These are phyloP conservation scores for Geotrichum fermentans DNA, from an alignment of 1,139 yeast species.

Conservation along the genomic window DNA sequence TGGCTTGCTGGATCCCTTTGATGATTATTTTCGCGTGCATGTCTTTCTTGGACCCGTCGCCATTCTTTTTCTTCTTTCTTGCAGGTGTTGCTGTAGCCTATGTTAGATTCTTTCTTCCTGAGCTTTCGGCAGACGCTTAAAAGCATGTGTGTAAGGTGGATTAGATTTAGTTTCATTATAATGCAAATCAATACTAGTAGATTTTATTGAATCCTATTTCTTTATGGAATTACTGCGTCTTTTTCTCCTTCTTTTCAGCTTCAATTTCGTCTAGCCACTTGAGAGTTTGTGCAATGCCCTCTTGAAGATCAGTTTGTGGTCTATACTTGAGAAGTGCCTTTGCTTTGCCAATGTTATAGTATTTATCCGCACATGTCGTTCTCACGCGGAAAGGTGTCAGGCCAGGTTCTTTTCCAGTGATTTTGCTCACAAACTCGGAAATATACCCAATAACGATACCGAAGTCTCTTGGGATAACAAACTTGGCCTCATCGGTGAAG, in stretches of 20 bases:
- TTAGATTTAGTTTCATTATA: neutral
- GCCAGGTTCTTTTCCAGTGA: slow-evolving; percentile 82
- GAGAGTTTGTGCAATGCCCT: slow-evolving; percentile 74
- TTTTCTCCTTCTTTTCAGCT: slow-evolving; percentile 26
- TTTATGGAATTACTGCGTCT: slow-evolving; percentile 3
- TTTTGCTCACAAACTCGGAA: slow-evolving; percentile 64
- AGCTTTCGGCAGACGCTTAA: slow-evolving; percentile 16
- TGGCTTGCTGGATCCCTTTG: slow-evolving; percentile 20
- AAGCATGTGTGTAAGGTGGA: no score
- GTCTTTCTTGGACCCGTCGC: slow-evolving; percentile 20
- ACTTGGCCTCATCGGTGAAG: slow-evolving; percentile 61
- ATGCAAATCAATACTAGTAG: neutral
- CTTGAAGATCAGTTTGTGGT: slow-evolving; percentile 76
- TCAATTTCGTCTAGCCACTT: slow-evolving; percentile 77
- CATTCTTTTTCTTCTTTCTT: slow-evolving; percentile 18
- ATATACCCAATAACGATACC: slow-evolving; percentile 79
- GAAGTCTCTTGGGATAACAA: slow-evolving; percentile 63
- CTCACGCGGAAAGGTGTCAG: slow-evolving; percentile 92
- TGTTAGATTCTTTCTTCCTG: slow-evolving; percentile 20
- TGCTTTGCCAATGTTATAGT: slow-evolving; percentile 88
- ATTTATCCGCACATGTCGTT: slow-evolving; percentile 90
- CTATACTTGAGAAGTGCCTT: slow-evolving; percentile 68
- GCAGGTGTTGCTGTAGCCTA: slow-evolving; percentile 21
- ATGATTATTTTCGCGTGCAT: slow-evolving; percentile 17
- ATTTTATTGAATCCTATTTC: neutral